These are phyloP conservation scores for Beauveria pseudobassiana DNA, from an alignment of 2,329 filamentous ascomycete genomes.

Conservation along the genomic window DNA sequence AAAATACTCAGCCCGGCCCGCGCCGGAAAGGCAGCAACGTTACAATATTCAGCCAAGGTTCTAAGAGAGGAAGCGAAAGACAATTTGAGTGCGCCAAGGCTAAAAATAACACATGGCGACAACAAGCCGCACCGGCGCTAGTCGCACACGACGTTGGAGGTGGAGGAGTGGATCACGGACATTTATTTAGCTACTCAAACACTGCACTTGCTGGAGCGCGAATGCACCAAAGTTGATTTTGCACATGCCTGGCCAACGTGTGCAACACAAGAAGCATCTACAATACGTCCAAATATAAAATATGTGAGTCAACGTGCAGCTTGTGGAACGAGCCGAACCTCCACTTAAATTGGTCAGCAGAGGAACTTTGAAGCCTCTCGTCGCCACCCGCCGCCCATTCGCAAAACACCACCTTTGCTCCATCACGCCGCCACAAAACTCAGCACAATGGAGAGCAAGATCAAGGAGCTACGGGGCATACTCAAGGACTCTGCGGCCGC, in stretches of 20 bases:
- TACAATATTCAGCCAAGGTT: no score
- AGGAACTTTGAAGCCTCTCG: neutral
- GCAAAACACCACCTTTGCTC: neutral
- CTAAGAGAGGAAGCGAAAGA: no score
- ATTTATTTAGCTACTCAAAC: no score
- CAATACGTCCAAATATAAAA: neutral
- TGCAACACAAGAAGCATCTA: neutral
- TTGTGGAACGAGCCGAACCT: neutral
- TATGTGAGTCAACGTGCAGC: neutral
- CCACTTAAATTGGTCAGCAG: slow-evolving; percentile 8
- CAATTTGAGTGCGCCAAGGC: no score
- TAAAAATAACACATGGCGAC: no score
- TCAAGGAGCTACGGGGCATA: slow-evolving; percentile 44
- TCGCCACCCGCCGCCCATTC: neutral
- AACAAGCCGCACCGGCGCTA: no score
- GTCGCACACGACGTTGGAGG: no score
- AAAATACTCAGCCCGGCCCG: no score
- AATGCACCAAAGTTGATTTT: neutral
- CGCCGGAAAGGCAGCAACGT: no score
- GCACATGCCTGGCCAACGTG: neutral
- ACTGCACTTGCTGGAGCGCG: neutral
- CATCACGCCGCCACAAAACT: neutral
- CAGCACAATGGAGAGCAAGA: neutral
- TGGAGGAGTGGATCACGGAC: no score
- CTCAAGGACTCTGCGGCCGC: slow-evolving; percentile 44